Evolutionary conservation across 1,284 basidiomycete species (phyloP), one percentile per base, ranked within the genome.

Genomic region (Tremellales sp.): DNA sequence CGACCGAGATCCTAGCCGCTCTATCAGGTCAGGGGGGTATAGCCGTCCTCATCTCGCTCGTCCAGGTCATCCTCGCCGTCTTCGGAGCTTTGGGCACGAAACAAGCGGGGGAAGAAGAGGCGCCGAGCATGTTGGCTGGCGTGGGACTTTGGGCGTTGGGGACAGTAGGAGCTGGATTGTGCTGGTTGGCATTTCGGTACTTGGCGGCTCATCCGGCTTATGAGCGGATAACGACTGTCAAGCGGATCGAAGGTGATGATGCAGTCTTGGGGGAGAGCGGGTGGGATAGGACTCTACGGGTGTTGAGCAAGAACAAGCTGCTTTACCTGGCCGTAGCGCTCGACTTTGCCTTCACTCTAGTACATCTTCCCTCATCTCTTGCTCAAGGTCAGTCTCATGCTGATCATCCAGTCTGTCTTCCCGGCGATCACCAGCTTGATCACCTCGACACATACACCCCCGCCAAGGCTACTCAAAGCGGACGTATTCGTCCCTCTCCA

Each of bases 341-440:
- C 63, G 83, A 85, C 2, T 91, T 89, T 62, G 69, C 83, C 19
- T 80, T 89, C 33, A 92, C 90, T 11, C 73, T 94, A 65, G 89
- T 90, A 65, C 60, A 85, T 70, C 33, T n/a, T 4, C n/a, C 21
- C 13, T 26, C 29, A 33, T 8, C n/a, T 22, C 40, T 22, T 17
- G 19, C 42, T 26, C 19, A 29, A 21, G 4, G n/a, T 25, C 8
- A 4, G 15, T n/a, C 13, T 46, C 31, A 37, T 17, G 23, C 11
- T 36, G 35, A 31, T 21, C 23, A 11, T 21, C 8, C 53, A 92
- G 89, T 80, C 88, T 26, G 83, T 92, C 37, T 92, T 84, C 72
- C 90, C 90, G 3, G 81, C 89, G 0, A 85, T 91, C 50, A 91
- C 90, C 3, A 81, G 84, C 3, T 85, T 84, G 0, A 81, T 93